Evolutionary conservation across 768 basidiomycete species (phyloP).

Genomic region (Omphalotus guepiniiformis): DNA sequence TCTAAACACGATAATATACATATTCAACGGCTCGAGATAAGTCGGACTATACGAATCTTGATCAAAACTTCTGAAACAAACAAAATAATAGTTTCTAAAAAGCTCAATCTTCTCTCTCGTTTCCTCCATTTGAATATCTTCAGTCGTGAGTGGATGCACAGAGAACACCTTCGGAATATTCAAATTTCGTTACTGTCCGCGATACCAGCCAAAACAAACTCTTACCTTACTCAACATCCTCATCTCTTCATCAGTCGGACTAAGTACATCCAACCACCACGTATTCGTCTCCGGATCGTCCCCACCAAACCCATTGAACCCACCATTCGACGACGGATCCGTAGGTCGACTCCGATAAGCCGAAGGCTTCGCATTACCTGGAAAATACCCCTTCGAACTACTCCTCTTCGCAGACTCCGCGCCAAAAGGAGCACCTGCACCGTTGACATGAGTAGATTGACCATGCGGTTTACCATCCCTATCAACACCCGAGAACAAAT

Average conservation of each 20-base stretch:
- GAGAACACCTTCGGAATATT: constrained; percentile 71
- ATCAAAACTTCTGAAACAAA: constrained; percentile 98
- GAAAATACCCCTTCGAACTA: constrained; percentile 12
- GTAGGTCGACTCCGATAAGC: constrained; percentile 6
- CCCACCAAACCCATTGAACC: constrained; percentile 18
- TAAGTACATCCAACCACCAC: constrained; percentile 96
- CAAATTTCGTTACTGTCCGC: constrained; percentile 3
- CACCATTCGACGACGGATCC: constrained; percentile 12
- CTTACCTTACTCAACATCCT: constrained; percentile 87
- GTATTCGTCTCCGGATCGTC: constrained; percentile 68
- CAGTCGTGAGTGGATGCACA: constrained; percentile 97
- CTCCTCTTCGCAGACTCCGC: not conserved
- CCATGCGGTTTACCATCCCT: constrained; percentile 9
- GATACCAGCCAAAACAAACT: not conserved
- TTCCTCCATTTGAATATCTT: constrained; percentile 99
- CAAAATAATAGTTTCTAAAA: constrained; percentile 97
- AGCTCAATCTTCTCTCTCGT: constrained; percentile 99
- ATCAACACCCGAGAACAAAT: constrained; percentile 67
- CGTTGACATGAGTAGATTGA: not conserved
- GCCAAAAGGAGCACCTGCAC: not conserved
- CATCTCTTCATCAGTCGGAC: constrained; percentile 98
- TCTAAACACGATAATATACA: constrained; percentile 99
- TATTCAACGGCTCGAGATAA: constrained; percentile 95
- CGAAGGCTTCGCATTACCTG: constrained; percentile 16
- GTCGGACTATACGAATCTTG: constrained; percentile 98